Evolutionary conservation across 202 grass and related monocot genomes (phyloP).

Genomic region (Panicum virgatum): DNA sequence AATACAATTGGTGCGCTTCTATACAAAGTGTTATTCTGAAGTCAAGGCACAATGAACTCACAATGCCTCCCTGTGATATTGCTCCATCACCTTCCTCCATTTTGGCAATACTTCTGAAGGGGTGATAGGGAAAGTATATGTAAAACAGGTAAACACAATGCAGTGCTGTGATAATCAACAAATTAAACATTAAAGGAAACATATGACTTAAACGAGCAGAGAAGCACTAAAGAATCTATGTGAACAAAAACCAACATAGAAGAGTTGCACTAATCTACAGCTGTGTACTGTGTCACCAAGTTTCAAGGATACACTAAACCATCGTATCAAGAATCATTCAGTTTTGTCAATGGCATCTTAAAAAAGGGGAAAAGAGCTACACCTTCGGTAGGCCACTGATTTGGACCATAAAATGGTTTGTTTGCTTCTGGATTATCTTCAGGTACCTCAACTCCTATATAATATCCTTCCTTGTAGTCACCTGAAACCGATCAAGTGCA

Average conservation of each 20-base stretch:
- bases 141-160: slow-evolving; percentile 15
- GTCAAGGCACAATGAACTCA: slow-evolving; percentile 46
- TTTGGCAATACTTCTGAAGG: slow-evolving; percentile 70
- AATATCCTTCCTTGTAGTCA: slow-evolving; percentile 97
- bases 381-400: slow-evolving; percentile 85
- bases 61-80: slow-evolving; percentile 89
- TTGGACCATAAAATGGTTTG: slow-evolving; percentile 94
- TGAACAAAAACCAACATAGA: not conserved
- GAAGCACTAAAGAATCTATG: not conserved
- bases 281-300: not conserved
- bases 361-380: slow-evolving; percentile 20
- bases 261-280: not conserved
- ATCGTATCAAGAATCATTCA: not conserved
- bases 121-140: not conserved
- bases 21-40: slow-evolving; percentile 21
- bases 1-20: not conserved
- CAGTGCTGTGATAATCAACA: not conserved
- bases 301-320: not conserved
- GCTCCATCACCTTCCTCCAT: slow-evolving; percentile 88
- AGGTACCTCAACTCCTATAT: slow-evolving; percentile 85
- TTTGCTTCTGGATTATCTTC: slow-evolving; percentile 72
- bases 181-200: not conserved
- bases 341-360: slow-evolving; percentile 6
- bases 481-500: slow-evolving; percentile 47
- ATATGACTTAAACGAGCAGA: not conserved